These are phyloP conservation scores for Myriangium duriaei DNA, from an alignment of 2,329 filamentous ascomycete species.

Conservation along the genomic window DNA sequence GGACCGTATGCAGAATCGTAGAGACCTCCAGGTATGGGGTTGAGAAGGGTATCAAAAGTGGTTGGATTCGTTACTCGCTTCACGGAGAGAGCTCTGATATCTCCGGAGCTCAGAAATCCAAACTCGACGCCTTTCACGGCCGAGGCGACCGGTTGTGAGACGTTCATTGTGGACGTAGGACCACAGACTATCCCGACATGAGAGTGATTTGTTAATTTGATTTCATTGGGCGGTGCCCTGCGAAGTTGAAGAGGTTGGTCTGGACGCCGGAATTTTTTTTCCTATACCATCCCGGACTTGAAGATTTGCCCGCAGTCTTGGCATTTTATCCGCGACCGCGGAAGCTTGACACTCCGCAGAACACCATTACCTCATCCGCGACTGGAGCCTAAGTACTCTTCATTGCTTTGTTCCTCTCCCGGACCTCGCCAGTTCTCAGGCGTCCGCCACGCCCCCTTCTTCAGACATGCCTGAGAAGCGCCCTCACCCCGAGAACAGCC, in stretches of 20 bases:
- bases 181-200: background rate
- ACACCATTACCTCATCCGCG: too few species aligned
- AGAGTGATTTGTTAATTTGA: background rate
- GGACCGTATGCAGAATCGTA: slow-evolving; percentile 88
- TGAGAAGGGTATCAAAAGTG: slow-evolving; percentile 86
- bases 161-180: slow-evolving; percentile 25
- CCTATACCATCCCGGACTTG: slow-evolving; percentile 3
- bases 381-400: too few species aligned
- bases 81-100: slow-evolving; percentile 82
- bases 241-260: slow-evolving; percentile 7
- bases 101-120: slow-evolving; percentile 64
- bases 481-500: slow-evolving; percentile 24
- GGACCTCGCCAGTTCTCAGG: too few species aligned
- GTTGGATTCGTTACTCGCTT: slow-evolving; percentile 86
- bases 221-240: background rate
- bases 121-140: slow-evolving; percentile 82
- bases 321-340: background rate
- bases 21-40: slow-evolving; percentile 78
- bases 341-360: too few species aligned
- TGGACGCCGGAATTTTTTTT: slow-evolving; percentile 4
- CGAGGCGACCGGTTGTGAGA: slow-evolving; percentile 64
- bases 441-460: background rate
- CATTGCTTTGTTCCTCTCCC: too few species aligned
- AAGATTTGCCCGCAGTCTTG: slow-evolving; percentile 1
- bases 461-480: slow-evolving; percentile 31